Evolutionary conservation across 2,329 filamentous ascomycete genomes (phyloP).

Genomic region (Hypomyces perniciosus): DNA sequence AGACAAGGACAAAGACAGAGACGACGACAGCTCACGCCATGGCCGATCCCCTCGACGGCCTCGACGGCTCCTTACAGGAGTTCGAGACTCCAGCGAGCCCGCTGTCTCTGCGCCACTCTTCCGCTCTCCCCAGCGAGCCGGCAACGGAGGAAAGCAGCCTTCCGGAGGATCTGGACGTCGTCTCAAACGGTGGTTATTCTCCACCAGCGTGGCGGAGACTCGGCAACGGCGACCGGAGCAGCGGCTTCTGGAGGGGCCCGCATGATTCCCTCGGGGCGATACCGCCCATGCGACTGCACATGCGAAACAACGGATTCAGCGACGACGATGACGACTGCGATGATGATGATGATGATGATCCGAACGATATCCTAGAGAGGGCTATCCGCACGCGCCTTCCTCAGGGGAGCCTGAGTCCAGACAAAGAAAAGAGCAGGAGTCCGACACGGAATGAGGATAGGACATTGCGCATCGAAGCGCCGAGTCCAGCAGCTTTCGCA

Average conservation of each 20-base stretch:
- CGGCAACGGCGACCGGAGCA: conserved; percentile 52
- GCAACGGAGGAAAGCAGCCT: conserved; percentile 27
- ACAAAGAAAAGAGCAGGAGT: conserved; percentile 42
- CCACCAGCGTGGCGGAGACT: conserved; percentile 57
- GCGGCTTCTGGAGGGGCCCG: conserved; percentile 52
- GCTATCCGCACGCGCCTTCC: conserved; percentile 52
- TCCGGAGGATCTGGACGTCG: conserved; percentile 40
- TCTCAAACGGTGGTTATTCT: conserved; percentile 52
- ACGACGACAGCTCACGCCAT: conserved; percentile 16
- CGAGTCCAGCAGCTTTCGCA: conserved; percentile 19
- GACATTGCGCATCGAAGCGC: conserved; percentile 31
- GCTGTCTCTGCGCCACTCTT: conserved; percentile 26
- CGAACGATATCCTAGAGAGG: conserved; percentile 38
- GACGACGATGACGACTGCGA: conserved; percentile 29
- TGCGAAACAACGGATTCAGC: conserved; percentile 20
- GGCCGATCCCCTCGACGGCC: conserved; percentile 32
- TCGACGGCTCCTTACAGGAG: conserved; percentile 50
- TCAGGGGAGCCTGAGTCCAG: conserved; percentile 49
- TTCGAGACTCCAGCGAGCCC: conserved; percentile 45
- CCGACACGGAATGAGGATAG: conserved; percentile 40
- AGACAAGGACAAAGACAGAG: conserved; percentile 15
- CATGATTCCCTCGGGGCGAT: conserved; percentile 48
- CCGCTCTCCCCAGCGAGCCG: conserved; percentile 28
- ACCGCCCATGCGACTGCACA: conserved; percentile 23
- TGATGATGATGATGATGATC: conserved; percentile 19